A percentile compares a stretch with the other conserved stretches of the same genome.
Conservation (phyloP, 2,329 filamentous ascomycete genomes). For the Bipolaris oryzae region DNA sequence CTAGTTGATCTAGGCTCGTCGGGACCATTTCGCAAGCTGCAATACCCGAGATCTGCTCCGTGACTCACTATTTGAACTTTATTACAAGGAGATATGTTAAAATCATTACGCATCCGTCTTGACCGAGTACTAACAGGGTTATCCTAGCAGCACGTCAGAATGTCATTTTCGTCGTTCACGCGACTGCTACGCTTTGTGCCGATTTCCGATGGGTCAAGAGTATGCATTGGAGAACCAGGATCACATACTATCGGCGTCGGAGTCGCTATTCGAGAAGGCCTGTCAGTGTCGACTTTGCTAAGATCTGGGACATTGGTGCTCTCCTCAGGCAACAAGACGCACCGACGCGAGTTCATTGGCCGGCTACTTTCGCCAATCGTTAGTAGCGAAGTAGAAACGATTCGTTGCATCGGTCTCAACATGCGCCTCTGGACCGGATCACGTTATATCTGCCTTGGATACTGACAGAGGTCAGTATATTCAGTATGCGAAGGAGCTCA, state of each 20-base stretch:
- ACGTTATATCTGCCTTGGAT: not conserved
- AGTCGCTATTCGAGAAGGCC: not conserved
- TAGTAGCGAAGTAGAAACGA: not conserved
- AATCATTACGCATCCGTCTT: not conserved
- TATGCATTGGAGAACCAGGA: not conserved
- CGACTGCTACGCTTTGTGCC: not conserved
- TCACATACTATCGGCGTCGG: not conserved
- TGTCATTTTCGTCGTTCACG: not conserved
- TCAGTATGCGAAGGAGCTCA: not conserved
- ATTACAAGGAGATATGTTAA: not conserved
- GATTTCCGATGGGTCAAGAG: not conserved
- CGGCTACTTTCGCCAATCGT: not conserved
- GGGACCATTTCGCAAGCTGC: not conserved
- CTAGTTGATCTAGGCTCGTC: not conserved
- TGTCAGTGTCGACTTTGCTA: not conserved
- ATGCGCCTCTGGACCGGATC: not conserved
- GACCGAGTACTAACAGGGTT: not conserved
- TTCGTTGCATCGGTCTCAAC: not conserved
- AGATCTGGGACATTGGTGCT: not conserved
- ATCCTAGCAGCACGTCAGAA: not conserved
- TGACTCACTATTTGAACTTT: not conserved
- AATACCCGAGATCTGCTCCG: not conserved
- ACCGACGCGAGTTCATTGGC: not conserved
- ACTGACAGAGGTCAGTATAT: not conserved
- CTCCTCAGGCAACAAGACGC: not conserved